Base-by-base conservation (phyloP, 1,284 basidiomycete species). In the Malassezia vespertilionis region DNA sequence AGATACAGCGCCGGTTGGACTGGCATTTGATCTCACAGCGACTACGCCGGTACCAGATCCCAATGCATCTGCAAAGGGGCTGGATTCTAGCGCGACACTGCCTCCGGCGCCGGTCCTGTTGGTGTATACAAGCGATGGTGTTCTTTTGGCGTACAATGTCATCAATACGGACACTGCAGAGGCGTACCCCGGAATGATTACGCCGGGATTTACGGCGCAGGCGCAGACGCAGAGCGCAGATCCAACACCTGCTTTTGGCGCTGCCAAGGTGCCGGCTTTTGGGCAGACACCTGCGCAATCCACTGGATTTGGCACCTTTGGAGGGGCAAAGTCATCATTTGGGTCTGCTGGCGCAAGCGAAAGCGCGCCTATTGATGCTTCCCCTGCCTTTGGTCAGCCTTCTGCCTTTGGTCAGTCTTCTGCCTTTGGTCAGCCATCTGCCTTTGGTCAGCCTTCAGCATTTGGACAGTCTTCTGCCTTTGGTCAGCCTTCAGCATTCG, bases 91-190 rank as follows among this genome's bases (percentile, higher is more conserved):
- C 8, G 60, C 71, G 4, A 76, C 75, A 52, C 55, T 76, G 4
- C 71, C 72, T 2, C 71, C 75, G 1, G 62, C 69, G 12, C 85
- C 85, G 0, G 75, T 86, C 41, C 73, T 86, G 64, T 83, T 80
- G 62, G 78, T 80, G 4, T 87, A 85, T 65, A 77, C 83, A 4
- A 84, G 80, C 50, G 85, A 88, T 60, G 85, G 85, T 15, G 83
- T 84, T 0, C 48, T 88, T 27, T 76, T 81, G 30, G 84, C 76
- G 2, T 88, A 86, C 82, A 75, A 80, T 60, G 65, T 84, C 27
- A 78, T 84, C 37, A 80, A 83, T 63, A 74, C 76, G 2, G 71
- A 72, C 17, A 74, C 73, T 3, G 54, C 62, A 50, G 4, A 71
- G 55, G n/a, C 47, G 31, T 77, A 76, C 52, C 64, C 69, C 1